Evolutionary conservation across 2,329 filamentous ascomycete genomes (phyloP).

Genomic region (Penicillium rolfsii): DNA sequence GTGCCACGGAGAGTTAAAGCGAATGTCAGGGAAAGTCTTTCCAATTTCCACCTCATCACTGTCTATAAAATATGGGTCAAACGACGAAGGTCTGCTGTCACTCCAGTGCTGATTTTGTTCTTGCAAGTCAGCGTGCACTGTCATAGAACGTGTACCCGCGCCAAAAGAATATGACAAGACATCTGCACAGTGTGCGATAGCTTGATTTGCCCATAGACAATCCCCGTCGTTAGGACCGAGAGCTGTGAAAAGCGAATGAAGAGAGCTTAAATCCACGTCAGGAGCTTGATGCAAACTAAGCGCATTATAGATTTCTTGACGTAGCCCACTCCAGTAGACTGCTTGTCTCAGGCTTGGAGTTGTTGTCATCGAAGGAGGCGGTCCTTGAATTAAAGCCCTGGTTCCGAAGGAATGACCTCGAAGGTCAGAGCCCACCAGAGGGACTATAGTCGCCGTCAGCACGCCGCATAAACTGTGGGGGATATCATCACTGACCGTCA

Average conservation of each 20-base stretch:
- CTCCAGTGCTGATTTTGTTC: slow-evolving; percentile 27
- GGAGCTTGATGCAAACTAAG: slow-evolving; percentile 34
- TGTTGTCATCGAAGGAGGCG: slow-evolving; percentile 31
- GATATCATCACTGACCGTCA: slow-evolving; percentile 35
- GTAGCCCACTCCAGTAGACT: slow-evolving; percentile 32
- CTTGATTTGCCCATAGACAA: slow-evolving; percentile 48
- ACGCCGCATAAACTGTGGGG: not conserved
- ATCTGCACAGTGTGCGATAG: slow-evolving; percentile 38
- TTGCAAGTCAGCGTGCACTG: slow-evolving; percentile 22
- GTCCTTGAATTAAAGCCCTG: slow-evolving; percentile 29
- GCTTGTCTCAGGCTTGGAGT: slow-evolving; percentile 35
- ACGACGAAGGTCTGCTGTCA: slow-evolving; percentile 24
- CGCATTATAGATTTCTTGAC: slow-evolving; percentile 41
- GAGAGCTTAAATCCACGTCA: slow-evolving; percentile 30
- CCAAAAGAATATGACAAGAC: slow-evolving; percentile 34
- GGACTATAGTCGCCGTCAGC: slow-evolving; percentile 23
- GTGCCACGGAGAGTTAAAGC: slow-evolving; percentile 31
- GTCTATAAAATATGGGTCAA: slow-evolving; percentile 29
- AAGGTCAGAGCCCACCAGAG: slow-evolving; percentile 27
- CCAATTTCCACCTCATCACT: slow-evolving; percentile 23
- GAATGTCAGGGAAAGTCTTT: slow-evolving; percentile 27
- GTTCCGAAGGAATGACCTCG: slow-evolving; percentile 25
- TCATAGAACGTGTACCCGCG: slow-evolving; percentile 15
- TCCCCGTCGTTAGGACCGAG: slow-evolving; percentile 46
- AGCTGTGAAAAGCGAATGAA: slow-evolving; percentile 32